A percentile compares a stretch with the other conserved stretches of the same genome.
Evolutionary conservation across 2,329 filamentous ascomycete genomes (phyloP).

Genomic region (Scedosporium boydii): DNA sequence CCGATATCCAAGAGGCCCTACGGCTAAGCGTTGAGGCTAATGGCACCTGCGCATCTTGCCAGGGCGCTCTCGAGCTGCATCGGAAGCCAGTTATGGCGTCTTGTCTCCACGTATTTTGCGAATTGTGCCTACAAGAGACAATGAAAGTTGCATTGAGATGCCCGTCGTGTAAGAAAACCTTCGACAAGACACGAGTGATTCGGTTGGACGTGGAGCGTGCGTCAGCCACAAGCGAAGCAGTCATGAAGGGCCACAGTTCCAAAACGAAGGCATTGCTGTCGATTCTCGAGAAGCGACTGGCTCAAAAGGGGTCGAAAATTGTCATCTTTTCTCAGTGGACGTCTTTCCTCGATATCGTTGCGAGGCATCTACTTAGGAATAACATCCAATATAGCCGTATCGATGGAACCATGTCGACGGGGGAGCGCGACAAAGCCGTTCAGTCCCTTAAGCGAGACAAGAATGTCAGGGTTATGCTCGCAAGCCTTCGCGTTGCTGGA

Average conservation of each 20-base stretch:
- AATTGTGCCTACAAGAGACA: constrained; percentile 61
- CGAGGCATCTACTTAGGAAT: constrained; percentile 53
- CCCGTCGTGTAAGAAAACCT: constrained; percentile 68
- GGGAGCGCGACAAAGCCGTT: constrained; percentile 63
- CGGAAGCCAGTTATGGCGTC: constrained; percentile 70
- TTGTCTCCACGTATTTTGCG: constrained; percentile 75
- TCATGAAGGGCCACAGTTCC: constrained; percentile 61
- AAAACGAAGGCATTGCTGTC: constrained; percentile 74
- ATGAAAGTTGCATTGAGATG: constrained; percentile 71
- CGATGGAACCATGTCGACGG: constrained; percentile 69
- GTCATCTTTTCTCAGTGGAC: constrained; percentile 74
- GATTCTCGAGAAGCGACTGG: constrained; percentile 61
- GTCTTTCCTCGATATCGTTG: constrained; percentile 61
- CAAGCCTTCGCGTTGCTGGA: constrained; percentile 71
- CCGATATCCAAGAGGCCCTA: constrained; percentile 64
- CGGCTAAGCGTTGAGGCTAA: constrained; percentile 58
- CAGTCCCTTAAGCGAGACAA: constrained; percentile 56
- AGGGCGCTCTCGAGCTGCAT: constrained; percentile 49
- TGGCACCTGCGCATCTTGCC: constrained; percentile 76
- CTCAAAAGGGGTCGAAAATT: constrained; percentile 55
- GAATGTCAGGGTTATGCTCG: constrained; percentile 65
- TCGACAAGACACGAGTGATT: constrained; percentile 43
- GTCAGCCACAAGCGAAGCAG: constrained; percentile 32
- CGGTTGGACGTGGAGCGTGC: constrained; percentile 55
- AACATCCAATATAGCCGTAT: constrained; percentile 61